phyloP scores from a whole-genome alignment of 2,329 filamentous ascomycete species.

The Colletotrichum phormii region DNA sequence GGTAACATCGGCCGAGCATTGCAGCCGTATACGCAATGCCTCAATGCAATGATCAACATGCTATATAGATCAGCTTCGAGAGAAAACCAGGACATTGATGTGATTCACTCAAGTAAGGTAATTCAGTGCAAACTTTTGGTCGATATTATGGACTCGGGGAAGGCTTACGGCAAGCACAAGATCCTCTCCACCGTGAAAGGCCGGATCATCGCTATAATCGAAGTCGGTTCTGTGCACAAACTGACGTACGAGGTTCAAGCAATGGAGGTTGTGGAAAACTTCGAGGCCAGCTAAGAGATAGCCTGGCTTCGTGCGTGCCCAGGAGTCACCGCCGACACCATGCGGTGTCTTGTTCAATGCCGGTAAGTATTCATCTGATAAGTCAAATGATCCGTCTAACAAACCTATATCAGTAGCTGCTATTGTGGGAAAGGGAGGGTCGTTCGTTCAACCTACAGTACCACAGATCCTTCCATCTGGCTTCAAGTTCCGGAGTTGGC shows the following conservation, averaged over 20 bases:
- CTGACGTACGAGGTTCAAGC: slow-evolving; percentile 57
- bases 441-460: slow-evolving; percentile 5
- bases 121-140: neutral
- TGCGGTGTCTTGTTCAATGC: slow-evolving; percentile 14
- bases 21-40: slow-evolving; percentile 15
- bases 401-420: neutral
- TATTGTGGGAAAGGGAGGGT: neutral
- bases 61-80: neutral
- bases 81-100: no score
- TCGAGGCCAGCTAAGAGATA: slow-evolving; percentile 54
- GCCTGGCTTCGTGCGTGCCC: slow-evolving; percentile 17
- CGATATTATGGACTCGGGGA: neutral
- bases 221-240: slow-evolving; percentile 19
- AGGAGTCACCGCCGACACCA: slow-evolving; percentile 5
- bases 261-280: slow-evolving; percentile 67
- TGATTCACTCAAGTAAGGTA: no score
- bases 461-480: slow-evolving; percentile 23
- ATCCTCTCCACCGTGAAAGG: slow-evolving; percentile 16
- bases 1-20: slow-evolving; percentile 17
- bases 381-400: slow-evolving; percentile 22
- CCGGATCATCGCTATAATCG: slow-evolving; percentile 22
- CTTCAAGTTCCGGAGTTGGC: slow-evolving; percentile 20
- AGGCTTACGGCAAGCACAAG: slow-evolving; percentile 18
- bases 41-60: slow-evolving; percentile 30
- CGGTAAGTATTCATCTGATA: slow-evolving; percentile 8